phyloP scores from a whole-genome alignment of 441 rosid genomes.

The Arabidopsis lyrata region DNA sequence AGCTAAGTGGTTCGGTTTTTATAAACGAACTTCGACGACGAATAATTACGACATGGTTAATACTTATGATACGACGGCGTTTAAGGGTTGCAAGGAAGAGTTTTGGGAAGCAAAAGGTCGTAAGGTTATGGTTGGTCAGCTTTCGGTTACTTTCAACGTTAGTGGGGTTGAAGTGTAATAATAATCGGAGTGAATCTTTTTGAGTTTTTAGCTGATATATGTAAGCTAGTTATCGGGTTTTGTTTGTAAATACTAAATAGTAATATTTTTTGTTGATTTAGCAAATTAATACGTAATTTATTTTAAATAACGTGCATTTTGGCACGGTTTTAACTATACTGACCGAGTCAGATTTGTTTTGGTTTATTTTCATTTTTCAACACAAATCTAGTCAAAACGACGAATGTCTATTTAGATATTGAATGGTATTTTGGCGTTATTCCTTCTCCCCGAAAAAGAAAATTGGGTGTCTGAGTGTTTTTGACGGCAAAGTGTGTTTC shows the following conservation, averaged over 20 bases:
- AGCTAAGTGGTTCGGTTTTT: constrained; percentile 74
- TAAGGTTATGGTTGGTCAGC: constrained; percentile 34
- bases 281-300: background rate
- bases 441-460: background rate
- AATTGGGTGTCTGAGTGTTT: background rate
- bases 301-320: too few relatives aligned
- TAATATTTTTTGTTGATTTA: background rate
- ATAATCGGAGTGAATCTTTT: background rate
- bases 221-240: background rate
- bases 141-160: constrained; percentile 35
- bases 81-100: constrained; percentile 36
- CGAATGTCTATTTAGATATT: background rate
- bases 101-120: constrained; percentile 23
- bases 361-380: background rate
- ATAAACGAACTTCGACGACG: constrained; percentile 57
- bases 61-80: constrained; percentile 3
- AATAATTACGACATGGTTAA: constrained; percentile 19
- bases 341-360: constrained; percentile 2
- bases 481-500: background rate
- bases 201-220: background rate
- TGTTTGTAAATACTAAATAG: background rate
- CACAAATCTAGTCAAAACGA: background rate
- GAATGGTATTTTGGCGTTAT: background rate
- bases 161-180: constrained; percentile 30
- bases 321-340: background rate